These are phyloP conservation scores for Lobosporangium transversale DNA, from an alignment of 192 early-diverging fungal genomes.

Conservation along the genomic window DNA sequence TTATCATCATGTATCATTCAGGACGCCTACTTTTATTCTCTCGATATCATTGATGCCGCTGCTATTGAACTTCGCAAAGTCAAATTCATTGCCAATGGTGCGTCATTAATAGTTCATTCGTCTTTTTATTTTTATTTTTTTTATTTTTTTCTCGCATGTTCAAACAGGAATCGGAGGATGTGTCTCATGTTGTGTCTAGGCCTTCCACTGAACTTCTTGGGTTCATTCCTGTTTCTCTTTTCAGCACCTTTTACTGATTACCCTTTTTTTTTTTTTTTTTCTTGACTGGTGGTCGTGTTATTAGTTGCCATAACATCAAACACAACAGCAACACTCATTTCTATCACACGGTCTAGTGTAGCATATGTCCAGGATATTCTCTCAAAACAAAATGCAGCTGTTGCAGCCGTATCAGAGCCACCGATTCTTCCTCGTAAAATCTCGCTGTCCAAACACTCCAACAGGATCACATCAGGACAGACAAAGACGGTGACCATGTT, in stretches of 20 bases:
- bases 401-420: conserved; percentile 36
- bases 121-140: neutral
- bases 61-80: conserved; percentile 58
- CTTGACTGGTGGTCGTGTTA: neutral
- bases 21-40: conserved; percentile 65
- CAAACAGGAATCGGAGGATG: too few relatives aligned
- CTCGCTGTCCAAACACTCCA: conserved; percentile 39
- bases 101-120: conserved; percentile 12
- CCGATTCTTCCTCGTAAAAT: conserved; percentile 39
- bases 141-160: neutral
- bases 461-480: conserved; percentile 43
- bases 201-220: neutral
- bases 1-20: too few relatives aligned
- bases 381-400: conserved; percentile 50
- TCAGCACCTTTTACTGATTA: neutral
- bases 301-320: conserved; percentile 52
- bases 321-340: conserved; percentile 52
- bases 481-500: conserved; percentile 49
- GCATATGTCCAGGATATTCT: conserved; percentile 58
- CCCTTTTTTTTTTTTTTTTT: conserved; percentile 9
- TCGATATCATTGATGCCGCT: conserved; percentile 55
- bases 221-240: neutral
- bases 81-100: conserved; percentile 69
- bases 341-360: conserved; percentile 56
- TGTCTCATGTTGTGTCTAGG: conserved; percentile 7